Percentiles rank a stretch among this genome's conserved stretches.
phyloP scores from a whole-genome alignment of 805 yeast species.

The Yarrowia sp. region DNA sequence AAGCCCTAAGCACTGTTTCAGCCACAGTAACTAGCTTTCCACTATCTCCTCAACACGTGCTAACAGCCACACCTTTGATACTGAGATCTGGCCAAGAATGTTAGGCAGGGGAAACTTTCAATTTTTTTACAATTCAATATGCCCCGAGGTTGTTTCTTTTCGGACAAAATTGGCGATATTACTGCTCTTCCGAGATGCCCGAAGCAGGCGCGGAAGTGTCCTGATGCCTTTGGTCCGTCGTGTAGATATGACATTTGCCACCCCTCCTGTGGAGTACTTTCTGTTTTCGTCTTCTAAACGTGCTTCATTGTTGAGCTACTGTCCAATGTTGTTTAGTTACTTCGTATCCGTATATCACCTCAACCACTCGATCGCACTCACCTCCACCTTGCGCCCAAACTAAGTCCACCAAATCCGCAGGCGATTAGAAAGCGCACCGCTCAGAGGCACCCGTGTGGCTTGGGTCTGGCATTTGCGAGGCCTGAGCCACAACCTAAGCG shows the following conservation, averaged over 20 bases:
- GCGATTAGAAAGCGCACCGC: not conserved
- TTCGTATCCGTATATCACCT: no score
- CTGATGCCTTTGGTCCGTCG: no score
- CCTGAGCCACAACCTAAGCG: slow-evolving; percentile 2
- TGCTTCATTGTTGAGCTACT: no score
- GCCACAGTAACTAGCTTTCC: not conserved
- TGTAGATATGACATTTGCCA: no score
- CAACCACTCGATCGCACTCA: not conserved
- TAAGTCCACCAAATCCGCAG: slow-evolving; percentile 10
- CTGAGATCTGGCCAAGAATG: not conserved
- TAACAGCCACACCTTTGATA: not conserved
- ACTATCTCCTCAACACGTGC: slow-evolving; percentile 4
- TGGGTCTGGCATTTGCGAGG: not conserved
- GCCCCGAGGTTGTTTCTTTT: not conserved
- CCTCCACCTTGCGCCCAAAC: slow-evolving; percentile 16
- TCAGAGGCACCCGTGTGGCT: slow-evolving; percentile 19
- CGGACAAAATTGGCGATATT: slow-evolving; percentile 1
- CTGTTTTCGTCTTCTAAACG: no score
- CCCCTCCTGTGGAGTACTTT: no score
- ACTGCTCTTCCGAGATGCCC: no score
- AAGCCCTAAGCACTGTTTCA: not conserved
- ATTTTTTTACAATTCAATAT: no score
- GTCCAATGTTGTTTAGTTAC: no score
- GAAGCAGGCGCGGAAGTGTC: no score
- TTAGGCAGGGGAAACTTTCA: slow-evolving; percentile 19